Base-by-base conservation (phyloP, 768 basidiomycete genomes). In the Aureoboletus auriporus region DNA sequence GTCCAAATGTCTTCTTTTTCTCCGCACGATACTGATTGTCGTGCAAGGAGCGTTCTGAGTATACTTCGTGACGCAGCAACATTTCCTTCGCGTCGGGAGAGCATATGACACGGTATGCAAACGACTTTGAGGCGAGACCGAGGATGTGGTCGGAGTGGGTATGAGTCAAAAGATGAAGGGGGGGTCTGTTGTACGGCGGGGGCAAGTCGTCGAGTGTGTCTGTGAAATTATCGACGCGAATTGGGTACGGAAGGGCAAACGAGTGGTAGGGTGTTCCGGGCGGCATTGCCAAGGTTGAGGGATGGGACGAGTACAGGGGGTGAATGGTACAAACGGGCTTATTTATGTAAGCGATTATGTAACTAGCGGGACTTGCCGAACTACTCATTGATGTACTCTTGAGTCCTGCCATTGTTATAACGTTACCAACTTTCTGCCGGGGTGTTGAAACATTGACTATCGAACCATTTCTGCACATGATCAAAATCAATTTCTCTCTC, bases 121-220 rank as follows among this genome's bases (percentile, higher is more conserved):
- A 93, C 0, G 82, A 84, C 49, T 82, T 80, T 20, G 87, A 78
- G 16, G 82, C 75, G 26, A 96, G 75, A 5, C 94, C 93, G 37
- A 68, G 69, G 44, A 92, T 75, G 61, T 96, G 93, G 67, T 95
- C 93, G 0, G 92, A 77, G 68, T 95, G 94, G 0, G 92, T 89
- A 62, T 96, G 93, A 0, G 86, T 83, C 46, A 96, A 77, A n/a
- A 96, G 78, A 63, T 90, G 80, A 10, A 93, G 66, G 8, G 71
- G 62, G 2, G 71, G 67, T 52, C 61, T 54, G 42, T 67, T 73
- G 43, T 58, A 66, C 0, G 65, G 66, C 10, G 59, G 42, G 17
- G 66, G 64, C 5, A 68, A 40, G 27, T 66, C 51, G 5, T 75
- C 66, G 50, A 73, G 57, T 16, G 67, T 65, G 31, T 65, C 57